phyloP scores from a whole-genome alignment of 73 alveolate genomes.

The Symbiodinium pilosum region DNA sequence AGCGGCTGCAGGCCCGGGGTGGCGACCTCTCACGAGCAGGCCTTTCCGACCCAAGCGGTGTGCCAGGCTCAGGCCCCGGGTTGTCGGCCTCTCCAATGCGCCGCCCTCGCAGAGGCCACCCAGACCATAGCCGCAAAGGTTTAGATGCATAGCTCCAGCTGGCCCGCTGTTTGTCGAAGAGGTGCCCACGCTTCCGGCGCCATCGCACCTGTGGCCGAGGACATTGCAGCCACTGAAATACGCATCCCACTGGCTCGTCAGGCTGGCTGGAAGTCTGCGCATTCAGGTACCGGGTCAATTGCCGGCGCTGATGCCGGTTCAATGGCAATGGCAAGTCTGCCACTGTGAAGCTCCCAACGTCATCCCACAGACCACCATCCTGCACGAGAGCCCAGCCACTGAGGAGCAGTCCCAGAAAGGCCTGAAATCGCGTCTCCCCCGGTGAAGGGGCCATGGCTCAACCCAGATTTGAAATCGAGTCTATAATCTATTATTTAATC shows the following conservation, averaged over 20 bases:
- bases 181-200: neutral
- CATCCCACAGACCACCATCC: too few relatives aligned
- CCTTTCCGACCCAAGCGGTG: slow-evolving; percentile 13
- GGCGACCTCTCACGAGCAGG: neutral
- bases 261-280: neutral
- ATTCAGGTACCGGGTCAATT: neutral
- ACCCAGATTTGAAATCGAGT: too few relatives aligned
- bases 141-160: neutral
- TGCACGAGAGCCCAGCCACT: neutral
- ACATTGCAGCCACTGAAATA: neutral
- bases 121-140: neutral
- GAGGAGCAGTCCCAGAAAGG: neutral
- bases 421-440: neutral
- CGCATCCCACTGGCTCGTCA: neutral
- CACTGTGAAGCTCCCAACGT: neutral
- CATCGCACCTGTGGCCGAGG: neutral
- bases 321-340: neutral
- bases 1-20: neutral
- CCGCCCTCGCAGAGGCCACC: neutral
- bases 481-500: too few relatives aligned
- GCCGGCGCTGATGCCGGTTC: neutral
- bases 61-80: neutral
- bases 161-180: neutral
- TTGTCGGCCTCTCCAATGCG: neutral
- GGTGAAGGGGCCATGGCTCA: slow-evolving; percentile 42